phyloP scores from a whole-genome alignment of 139 green algal genomes.

The Chlamydomonas asymmetrica region DNA sequence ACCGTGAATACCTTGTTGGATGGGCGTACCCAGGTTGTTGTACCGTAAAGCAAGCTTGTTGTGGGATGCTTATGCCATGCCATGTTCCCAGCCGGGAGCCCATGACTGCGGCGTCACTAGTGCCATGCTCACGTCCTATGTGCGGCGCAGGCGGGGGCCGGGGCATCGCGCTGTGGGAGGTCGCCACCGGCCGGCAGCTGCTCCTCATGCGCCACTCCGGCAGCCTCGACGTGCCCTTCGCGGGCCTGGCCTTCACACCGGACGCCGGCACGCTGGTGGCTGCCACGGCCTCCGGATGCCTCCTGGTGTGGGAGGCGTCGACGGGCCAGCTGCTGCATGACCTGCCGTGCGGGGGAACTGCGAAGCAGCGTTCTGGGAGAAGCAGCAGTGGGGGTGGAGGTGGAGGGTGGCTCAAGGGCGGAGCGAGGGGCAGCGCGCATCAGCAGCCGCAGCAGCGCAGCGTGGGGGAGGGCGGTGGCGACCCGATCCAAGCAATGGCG shows the following conservation, averaged over 20 bases:
- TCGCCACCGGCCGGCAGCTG: constrained; percentile 10
- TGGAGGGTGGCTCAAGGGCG: constrained; percentile 4
- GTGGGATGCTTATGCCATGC: neutral
- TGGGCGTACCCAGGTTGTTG: neutral
- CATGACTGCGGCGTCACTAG: no score
- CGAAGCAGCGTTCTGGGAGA: no score
- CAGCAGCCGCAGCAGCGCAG: no score
- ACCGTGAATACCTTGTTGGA: neutral
- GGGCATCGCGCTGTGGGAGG: constrained; percentile 17
- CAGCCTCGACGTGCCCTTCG: constrained; percentile 9
- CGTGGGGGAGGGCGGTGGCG: no score
- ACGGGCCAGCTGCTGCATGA: no score
- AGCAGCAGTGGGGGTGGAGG: no score
- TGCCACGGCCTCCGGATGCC: no score
- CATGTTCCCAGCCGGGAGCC: neutral
- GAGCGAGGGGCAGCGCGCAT: neutral
- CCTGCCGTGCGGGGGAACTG: no score
- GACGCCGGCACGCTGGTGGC: constrained; percentile 1
- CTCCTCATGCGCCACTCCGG: neutral
- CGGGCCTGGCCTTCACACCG: constrained; percentile 11
- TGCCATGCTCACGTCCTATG: neutral
- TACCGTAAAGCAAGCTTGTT: neutral
- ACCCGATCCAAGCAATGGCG: no score
- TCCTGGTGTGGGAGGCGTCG: no score
- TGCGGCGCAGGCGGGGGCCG: neutral